Percentiles rank a stretch among this genome's conserved stretches.
phyloP scores from a whole-genome alignment of 1,139 yeast genomes.

The Lodderomyces margitis region DNA sequence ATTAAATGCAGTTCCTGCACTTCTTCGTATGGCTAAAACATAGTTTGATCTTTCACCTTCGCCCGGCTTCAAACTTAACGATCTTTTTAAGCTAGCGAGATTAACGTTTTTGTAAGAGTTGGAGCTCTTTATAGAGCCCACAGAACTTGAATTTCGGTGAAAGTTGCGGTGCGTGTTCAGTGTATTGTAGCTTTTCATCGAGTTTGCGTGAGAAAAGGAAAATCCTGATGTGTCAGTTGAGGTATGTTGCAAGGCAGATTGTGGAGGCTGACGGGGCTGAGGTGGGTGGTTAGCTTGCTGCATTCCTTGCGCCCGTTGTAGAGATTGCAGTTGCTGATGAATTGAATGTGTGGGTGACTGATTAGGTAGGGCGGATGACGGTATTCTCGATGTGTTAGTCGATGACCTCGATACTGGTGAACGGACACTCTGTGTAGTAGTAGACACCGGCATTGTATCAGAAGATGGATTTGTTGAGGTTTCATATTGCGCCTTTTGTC shows the following conservation, averaged over 20 bases:
- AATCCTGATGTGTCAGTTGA: conserved; percentile 5
- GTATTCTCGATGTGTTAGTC: conserved; percentile 3
- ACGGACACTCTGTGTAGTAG: background rate
- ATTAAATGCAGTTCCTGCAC: conserved; percentile 55
- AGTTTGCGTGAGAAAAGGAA: conserved; percentile 2
- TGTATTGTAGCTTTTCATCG: conserved; percentile 5
- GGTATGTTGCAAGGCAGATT: conserved; percentile 5
- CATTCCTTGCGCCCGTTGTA: conserved; percentile 1
- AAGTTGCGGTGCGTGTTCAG: conserved; percentile 6
- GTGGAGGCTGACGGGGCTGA: conserved; percentile 3
- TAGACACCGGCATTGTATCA: background rate
- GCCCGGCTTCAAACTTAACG: conserved; percentile 41
- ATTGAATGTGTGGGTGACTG: conserved; percentile 3
- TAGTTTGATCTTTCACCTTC: conserved; percentile 56
- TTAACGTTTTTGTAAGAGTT: conserved; percentile 38
- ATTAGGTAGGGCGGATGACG: background rate
- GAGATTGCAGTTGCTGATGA: conserved; percentile 2
- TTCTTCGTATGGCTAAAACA: conserved; percentile 51
- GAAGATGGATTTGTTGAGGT: background rate
- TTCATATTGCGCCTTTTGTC: background rate
- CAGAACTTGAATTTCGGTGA: conserved; percentile 32
- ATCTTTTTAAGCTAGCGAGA: conserved; percentile 37
- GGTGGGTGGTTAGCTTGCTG: conserved; percentile 3
- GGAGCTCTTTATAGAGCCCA: conserved; percentile 38
- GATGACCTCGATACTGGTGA: conserved; percentile 7